Conservation (phyloP, 2,329 filamentous ascomycete genomes). For the Fusarium sp. region DNA sequence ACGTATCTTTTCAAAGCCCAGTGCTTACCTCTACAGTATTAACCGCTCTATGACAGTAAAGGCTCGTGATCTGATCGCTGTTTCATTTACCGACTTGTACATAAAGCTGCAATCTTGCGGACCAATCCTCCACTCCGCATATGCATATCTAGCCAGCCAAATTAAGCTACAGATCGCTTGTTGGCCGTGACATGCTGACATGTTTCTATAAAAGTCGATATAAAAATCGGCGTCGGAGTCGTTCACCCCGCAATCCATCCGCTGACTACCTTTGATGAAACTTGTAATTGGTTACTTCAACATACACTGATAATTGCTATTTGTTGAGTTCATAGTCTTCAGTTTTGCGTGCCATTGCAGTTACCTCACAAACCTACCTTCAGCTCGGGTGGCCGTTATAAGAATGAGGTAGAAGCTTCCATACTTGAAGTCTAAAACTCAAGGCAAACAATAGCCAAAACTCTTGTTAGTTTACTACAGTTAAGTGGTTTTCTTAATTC, state of each 20-base stretch:
- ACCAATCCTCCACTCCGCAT: conserved; percentile 32
- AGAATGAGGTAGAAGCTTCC: neutral
- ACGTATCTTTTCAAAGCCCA: neutral
- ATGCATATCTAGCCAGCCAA: neutral
- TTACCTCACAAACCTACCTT: neutral
- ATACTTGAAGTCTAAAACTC: neutral
- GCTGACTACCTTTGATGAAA: neutral
- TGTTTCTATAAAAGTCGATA: neutral
- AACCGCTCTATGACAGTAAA: neutral
- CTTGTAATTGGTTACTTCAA: neutral
- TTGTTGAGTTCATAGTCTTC: neutral
- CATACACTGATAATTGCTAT: neutral
- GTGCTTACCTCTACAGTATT: neutral
- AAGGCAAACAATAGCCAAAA: neutral
- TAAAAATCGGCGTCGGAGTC: neutral
- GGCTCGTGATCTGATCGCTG: conserved; percentile 7
- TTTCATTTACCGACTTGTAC: conserved; percentile 14
- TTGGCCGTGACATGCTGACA: neutral
- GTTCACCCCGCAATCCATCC: neutral
- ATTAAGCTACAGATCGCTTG: neutral
- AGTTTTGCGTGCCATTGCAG: neutral
- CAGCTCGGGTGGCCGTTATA: neutral
- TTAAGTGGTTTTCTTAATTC: neutral
- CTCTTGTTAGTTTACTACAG: neutral
- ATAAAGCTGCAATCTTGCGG: conserved; percentile 34